phyloP scores from a whole-genome alignment of 768 basidiomycete species.

The Antrodiella citrinella region DNA sequence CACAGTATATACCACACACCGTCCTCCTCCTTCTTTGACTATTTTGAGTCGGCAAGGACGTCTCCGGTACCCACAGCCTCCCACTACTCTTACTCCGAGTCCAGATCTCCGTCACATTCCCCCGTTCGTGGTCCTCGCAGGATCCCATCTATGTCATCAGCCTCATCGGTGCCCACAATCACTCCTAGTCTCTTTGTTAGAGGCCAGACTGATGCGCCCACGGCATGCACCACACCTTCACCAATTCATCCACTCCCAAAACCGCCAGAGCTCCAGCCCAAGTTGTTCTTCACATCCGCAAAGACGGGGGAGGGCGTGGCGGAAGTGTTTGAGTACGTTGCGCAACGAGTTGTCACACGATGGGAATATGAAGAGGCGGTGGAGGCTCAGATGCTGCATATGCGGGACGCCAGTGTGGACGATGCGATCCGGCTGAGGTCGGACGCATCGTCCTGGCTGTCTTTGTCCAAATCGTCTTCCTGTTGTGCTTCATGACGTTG shows the following conservation, averaged over 20 bases:
- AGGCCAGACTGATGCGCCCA: constrained; percentile 12
- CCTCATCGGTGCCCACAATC: constrained; percentile 46
- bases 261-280: constrained; percentile 46
- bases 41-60: constrained; percentile 51
- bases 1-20: constrained; percentile 71
- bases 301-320: constrained; percentile 68
- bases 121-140: constrained; percentile 22
- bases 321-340: constrained; percentile 75
- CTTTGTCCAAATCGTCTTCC: neutral
- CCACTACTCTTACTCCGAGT: constrained; percentile 13
- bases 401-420: constrained; percentile 28
- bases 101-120: constrained; percentile 19
- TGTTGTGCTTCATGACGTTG: neutral
- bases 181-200: constrained; percentile 48
- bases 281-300: constrained; percentile 68
- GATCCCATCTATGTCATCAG: constrained; percentile 28
- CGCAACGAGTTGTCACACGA: constrained; percentile 45
- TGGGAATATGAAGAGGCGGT: constrained; percentile 63
- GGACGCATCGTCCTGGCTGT: neutral
- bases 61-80: constrained; percentile 39
- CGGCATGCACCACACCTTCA: constrained; percentile 17
- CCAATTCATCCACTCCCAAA: constrained; percentile 9
- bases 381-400: constrained; percentile 36
- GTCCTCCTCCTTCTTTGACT: constrained; percentile 66
- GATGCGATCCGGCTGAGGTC: constrained; percentile 30